Base-by-base conservation (phyloP, 2,329 filamentous ascomycete genomes). In the Penicillium vulpinum region DNA sequence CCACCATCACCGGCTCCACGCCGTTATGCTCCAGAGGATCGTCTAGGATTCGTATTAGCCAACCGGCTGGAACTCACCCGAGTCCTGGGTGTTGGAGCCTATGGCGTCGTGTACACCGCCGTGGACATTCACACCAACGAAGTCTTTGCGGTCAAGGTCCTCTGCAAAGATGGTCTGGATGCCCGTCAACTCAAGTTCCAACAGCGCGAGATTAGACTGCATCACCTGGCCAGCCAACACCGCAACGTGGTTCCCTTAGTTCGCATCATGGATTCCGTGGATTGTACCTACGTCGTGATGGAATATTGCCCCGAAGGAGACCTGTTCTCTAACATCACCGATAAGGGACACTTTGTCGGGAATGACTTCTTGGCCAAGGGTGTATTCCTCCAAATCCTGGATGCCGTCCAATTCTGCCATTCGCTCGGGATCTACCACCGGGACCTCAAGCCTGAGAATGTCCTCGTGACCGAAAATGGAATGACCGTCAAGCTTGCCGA, bases 231-330 rank as follows among this genome's bases (percentile, higher is more conserved):
- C 57, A 95, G 91, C 65, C 87, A 87, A 60, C 94, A 99, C 74
- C 87, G 88, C 70, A 97, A 97, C 75, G 90, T 99, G 62, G 92
- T 97, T 60, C 94, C 92, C 66, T 85, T 99, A 81, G 83, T 91
- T 66, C 92, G 94, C 81, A 96, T 97, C 71, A 86, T 97, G 80
- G 91, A 96, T 76, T 88, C 90, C 69, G 82, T 85, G 59, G 92
- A 97, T 75, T 97, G 92, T 83, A 95, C 92, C 62, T 97, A 91
- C 77, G 93, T 97, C 68, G 89, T 99, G 64, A 84, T 99, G 74
- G 94, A 99, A 76, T 97, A 92, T 76, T 97, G 93, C 79, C 91
- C 92, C 7, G 94, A 97, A 75, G 94, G 94, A 71, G 94, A 99
- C 74, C 79, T 99, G 63, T 99, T 99, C 78, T 89, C 90, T 75